A percentile compares a stretch with the other conserved stretches of the same genome.
Evolutionary conservation across 305 asterid genomes (phyloP).

Genomic region (Caryopteris hybrid): DNA sequence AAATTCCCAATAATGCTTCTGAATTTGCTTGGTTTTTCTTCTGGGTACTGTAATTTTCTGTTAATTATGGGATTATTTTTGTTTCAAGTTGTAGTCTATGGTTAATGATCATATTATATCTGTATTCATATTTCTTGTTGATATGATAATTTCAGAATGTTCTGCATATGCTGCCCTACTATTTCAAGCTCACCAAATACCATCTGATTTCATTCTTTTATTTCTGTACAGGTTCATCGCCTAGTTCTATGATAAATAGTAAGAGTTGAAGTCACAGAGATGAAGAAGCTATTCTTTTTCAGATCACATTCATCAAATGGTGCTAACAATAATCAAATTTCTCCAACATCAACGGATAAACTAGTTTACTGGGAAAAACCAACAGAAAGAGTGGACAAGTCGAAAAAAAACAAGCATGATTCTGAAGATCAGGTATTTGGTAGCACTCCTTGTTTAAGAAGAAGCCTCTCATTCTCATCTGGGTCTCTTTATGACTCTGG

Average conservation of each 20-base stretch:
- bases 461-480: conserved; percentile 83
- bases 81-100: background rate
- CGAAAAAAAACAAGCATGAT: conserved; percentile 42
- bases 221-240: conserved; percentile 22
- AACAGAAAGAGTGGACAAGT: conserved; percentile 37
- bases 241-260: conserved; percentile 28
- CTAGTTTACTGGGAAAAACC: conserved; percentile 54
- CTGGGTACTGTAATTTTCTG: background rate
- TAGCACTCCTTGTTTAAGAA: conserved; percentile 59
- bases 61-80: background rate
- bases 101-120: background rate
- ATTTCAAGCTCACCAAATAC: conserved; percentile 8
- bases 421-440: conserved; percentile 36
- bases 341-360: conserved; percentile 65
- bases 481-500: conserved; percentile 59
- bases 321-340: conserved; percentile 32
- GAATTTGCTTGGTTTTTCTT: conserved; percentile 14
- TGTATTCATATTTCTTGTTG: conserved; percentile 1
- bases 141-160: background rate
- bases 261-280: conserved; percentile 39
- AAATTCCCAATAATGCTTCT: background rate
- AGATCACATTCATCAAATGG: conserved; percentile 51
- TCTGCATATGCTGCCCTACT: conserved; percentile 3
- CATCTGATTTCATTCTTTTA: background rate
- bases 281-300: conserved; percentile 91